These are phyloP conservation scores for Candida odintsovae DNA, from an alignment of 805 yeast genomes.

Conservation along the genomic window DNA sequence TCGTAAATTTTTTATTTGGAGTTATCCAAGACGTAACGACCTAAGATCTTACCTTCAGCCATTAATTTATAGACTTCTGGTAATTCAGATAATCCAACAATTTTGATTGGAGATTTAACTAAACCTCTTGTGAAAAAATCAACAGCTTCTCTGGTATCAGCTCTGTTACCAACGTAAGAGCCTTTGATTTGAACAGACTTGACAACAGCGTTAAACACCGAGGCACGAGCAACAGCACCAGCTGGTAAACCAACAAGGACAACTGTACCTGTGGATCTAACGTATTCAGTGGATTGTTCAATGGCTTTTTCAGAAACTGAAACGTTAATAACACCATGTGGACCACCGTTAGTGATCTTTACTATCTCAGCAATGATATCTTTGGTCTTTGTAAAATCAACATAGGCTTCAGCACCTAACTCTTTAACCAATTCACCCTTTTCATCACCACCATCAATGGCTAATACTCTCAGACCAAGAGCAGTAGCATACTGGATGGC, in stretches of 20 bases:
- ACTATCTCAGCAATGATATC: constrained; percentile 42
- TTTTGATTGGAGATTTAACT: constrained; percentile 54
- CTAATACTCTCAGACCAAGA: constrained; percentile 67
- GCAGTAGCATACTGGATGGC: constrained; percentile 75
- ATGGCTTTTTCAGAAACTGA: constrained; percentile 52
- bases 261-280: constrained; percentile 54
- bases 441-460: constrained; percentile 73
- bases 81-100: constrained; percentile 49
- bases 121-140: constrained; percentile 64
- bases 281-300: constrained; percentile 43
- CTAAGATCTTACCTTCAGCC: constrained; percentile 52
- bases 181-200: constrained; percentile 40
- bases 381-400: constrained; percentile 49
- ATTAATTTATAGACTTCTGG: constrained; percentile 46
- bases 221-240: constrained; percentile 39
- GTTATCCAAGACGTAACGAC: constrained; percentile 82
- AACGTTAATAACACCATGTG: constrained; percentile 58
- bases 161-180: constrained; percentile 24
- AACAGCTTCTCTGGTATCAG: constrained; percentile 53
- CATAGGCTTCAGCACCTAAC: constrained; percentile 59
- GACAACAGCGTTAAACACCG: constrained; percentile 43
- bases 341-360: constrained; percentile 53
- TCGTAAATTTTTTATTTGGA: constrained; percentile 27
- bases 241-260: constrained; percentile 58
- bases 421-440: constrained; percentile 47